phyloP scores from a whole-genome alignment of 1,284 basidiomycete species.

The Chiua sp. region DNA sequence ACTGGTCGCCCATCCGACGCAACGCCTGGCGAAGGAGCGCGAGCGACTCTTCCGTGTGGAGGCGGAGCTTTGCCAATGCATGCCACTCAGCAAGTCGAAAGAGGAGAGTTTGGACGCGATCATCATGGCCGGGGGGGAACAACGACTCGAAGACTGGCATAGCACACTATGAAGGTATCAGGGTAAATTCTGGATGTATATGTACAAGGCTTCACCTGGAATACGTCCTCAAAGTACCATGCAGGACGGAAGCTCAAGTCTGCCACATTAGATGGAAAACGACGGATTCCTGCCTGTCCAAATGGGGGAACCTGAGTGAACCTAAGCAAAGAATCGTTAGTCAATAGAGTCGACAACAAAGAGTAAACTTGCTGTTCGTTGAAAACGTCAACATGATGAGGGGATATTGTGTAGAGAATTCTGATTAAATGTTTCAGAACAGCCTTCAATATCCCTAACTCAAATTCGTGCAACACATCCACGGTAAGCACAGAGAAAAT shows the following conservation, averaged over 20 bases:
- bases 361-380: background rate
- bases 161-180: slow-evolving; percentile 7
- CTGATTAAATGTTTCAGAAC: slow-evolving; percentile 13
- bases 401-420: background rate
- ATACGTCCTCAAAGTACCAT: slow-evolving; percentile 9
- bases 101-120: background rate
- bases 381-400: background rate
- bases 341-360: no score
- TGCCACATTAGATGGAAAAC: slow-evolving; percentile 5
- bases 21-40: background rate
- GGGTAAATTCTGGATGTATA: background rate
- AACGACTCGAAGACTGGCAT: slow-evolving; percentile 9
- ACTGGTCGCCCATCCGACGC: background rate
- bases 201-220: background rate
- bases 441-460: slow-evolving; percentile 10
- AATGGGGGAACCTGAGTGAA: no score
- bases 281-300: background rate
- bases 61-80: no score
- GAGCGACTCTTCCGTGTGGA: slow-evolving; percentile 1
- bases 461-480: slow-evolving; percentile 16
- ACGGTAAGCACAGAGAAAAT: background rate
- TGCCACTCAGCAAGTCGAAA: background rate
- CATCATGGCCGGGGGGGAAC: slow-evolving; percentile 1
- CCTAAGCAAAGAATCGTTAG: no score
- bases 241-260: slow-evolving; percentile 1